Evolutionary conservation across 495 filamentous ascomycete species (phyloP).

Genomic region (Platismatia glauca): DNA sequence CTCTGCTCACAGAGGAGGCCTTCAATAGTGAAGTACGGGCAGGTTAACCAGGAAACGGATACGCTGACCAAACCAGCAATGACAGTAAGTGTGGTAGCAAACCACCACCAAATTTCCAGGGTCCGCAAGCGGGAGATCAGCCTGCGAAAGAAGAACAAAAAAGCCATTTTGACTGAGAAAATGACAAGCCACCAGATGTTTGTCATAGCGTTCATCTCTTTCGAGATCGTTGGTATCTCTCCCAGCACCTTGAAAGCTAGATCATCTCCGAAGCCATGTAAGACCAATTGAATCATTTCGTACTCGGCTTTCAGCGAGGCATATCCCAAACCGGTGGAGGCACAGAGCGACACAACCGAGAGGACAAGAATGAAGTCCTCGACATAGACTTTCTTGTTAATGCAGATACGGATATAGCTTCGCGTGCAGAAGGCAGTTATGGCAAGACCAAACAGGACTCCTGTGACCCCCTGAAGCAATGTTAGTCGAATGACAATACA

Average conservation of each 20-base stretch:
- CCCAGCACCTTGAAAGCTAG: background rate
- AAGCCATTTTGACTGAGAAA: constrained; percentile 17
- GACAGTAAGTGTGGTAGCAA: constrained; percentile 6
- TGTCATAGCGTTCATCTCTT: constrained; percentile 2
- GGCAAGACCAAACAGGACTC: constrained; percentile 13
- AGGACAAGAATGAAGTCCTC: constrained; percentile 13
- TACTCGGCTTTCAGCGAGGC: constrained; percentile 8
- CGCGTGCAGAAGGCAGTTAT: constrained; percentile 9
- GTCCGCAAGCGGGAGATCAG: constrained; percentile 20
- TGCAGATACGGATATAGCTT: constrained; percentile 11
- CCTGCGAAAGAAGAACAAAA: constrained; percentile 17
- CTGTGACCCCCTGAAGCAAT: constrained; percentile 10
- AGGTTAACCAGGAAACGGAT: constrained; percentile 8
- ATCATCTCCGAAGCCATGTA: constrained; percentile 1
- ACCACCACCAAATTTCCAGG: constrained; percentile 16
- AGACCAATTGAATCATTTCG: background rate
- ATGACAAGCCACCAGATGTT: constrained; percentile 12
- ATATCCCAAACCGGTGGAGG: constrained; percentile 10
- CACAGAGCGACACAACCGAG: constrained; percentile 10
- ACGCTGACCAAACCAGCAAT: constrained; percentile 7
- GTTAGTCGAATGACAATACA: background rate
- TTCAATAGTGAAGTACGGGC: constrained; percentile 13
- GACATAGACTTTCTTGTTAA: constrained; percentile 8
- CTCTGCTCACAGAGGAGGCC: constrained; percentile 10
- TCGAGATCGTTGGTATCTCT: constrained; percentile 3